Base-by-base conservation (phyloP, 129 eudicot genomes). In the Flaveria linearis region DNA sequence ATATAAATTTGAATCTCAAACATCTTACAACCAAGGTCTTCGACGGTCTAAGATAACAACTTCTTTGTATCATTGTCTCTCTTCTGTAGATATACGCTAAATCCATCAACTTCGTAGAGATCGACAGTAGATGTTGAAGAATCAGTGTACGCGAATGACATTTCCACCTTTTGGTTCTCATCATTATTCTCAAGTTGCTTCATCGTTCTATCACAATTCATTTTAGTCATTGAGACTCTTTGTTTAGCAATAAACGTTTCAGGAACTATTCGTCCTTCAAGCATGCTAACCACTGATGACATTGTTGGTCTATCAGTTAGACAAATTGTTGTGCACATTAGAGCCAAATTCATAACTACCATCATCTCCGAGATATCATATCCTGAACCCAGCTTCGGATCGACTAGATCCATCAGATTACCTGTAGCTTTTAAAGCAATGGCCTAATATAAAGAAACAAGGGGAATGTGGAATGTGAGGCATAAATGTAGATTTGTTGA, bases 201-300 rank as follows among this genome's bases (percentile, higher is more conserved):
- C 58, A 28, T 72, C 71, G 39, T 76, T 52, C 71, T 67, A 56
- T 80, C 53, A 6, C 74, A 52, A 12, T 76, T 42, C 33, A 13
- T 25, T 28, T 67, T 28, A 8, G 41, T 80, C 75, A n/a, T 56
- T 8, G 80, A 72, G 36, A 13, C 25, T 13, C 68, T 79, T 41
- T 75, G 57, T 23, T 78, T 83, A 16, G 68, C 45, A 55, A 62
- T 68, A 55, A 76, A 76, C n/a, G 47, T 49, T 12, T 49, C 11
- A 39, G 78, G 61, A 68, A 61, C 69, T 22, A 65, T 79, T 73
- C 71, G 75, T 5, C 86, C 86, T 78, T 86, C 91, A 6, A 89
- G 90, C 73, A 89, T 86, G 84, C 87, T 80, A 47, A 89, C 91
- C 2, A 86, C 94, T 18, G 83, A 39, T 13, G 94, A 86, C 94